Conservation (phyloP, 169 alveolate species). For the Plasmodium adleri region DNA sequence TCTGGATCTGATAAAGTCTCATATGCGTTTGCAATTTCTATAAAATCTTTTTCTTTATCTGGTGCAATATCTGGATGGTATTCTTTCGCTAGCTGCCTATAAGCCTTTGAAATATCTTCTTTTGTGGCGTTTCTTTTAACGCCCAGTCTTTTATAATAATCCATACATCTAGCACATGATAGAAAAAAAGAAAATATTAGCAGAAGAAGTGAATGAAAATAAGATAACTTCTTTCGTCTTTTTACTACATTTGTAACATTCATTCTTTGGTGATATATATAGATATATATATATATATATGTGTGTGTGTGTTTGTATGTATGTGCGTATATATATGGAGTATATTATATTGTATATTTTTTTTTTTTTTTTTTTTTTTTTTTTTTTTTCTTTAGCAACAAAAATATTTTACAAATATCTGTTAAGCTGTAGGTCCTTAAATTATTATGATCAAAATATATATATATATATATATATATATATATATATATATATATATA, state of each 20-base stretch:
- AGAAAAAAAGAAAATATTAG: slow-evolving; percentile 49
- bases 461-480: too few species aligned
- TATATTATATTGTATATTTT: too few species aligned
- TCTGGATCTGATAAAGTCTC: slow-evolving; percentile 94
- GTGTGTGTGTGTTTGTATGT: not conserved
- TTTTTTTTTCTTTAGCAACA: too few species aligned
- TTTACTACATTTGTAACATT: slow-evolving; percentile 33
- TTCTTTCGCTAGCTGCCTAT: slow-evolving; percentile 91
- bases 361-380: too few species aligned
- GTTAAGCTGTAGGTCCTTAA: too few species aligned
- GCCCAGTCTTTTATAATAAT: slow-evolving; percentile 90
- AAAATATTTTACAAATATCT: too few species aligned
- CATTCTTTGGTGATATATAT: slow-evolving; percentile 13
- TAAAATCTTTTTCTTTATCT: slow-evolving; percentile 90
- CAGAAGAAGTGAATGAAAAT: slow-evolving; percentile 33
- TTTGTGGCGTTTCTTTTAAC: slow-evolving; percentile 90
- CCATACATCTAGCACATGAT: slow-evolving; percentile 78
- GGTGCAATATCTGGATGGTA: slow-evolving; percentile 94
- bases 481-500: too few species aligned
- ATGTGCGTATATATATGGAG: not conserved
- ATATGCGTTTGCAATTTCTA: slow-evolving; percentile 93
- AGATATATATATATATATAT: slow-evolving; percentile 9
- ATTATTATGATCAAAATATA: too few species aligned
- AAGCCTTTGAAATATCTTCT: slow-evolving; percentile 94
- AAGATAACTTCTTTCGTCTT: slow-evolving; percentile 34